Percentiles rank a stretch among this genome's conserved stretches.
These are phyloP conservation scores for Edaphochlamys debaryana DNA, from an alignment of 139 green algal species.

Conservation along the genomic window DNA sequence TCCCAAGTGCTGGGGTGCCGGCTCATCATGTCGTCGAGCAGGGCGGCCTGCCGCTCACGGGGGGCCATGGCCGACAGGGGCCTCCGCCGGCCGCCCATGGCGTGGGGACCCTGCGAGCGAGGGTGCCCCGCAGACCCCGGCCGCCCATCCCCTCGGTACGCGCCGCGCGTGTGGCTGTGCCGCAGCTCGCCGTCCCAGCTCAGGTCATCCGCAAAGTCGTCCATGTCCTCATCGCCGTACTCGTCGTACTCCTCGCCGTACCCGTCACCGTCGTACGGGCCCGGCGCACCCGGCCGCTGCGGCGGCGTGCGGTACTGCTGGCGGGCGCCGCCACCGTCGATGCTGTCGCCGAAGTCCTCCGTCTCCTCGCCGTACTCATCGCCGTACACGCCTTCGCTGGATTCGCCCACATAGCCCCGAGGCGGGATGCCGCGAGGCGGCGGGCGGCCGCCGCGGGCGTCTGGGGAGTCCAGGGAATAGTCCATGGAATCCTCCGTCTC, in stretches of 20 bases:
- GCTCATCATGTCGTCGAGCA: slow-evolving; percentile 36
- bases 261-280: not conserved
- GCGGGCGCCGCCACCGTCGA: not conserved
- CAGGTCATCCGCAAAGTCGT: slow-evolving; percentile 14
- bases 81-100: not conserved
- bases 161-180: not conserved
- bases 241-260: slow-evolving; percentile 13
- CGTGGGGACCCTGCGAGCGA: not conserved
- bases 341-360: not conserved
- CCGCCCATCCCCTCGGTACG: not conserved
- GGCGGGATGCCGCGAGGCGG: slow-evolving; percentile 14
- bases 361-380: not conserved
- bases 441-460: not conserved
- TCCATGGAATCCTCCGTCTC: not conserved
- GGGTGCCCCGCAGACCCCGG: slow-evolving; percentile 11
- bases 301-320: no score
- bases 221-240: slow-evolving; percentile 3
- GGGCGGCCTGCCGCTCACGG: slow-evolving; percentile 34
- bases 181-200: slow-evolving; percentile 32
- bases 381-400: not conserved
- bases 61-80: slow-evolving; percentile 4
- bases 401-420: not conserved
- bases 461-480: slow-evolving; percentile 5
- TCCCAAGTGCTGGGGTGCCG: slow-evolving; percentile 51
- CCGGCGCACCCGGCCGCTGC: not conserved